Percentiles rank a stretch among this genome's conserved stretches.
Evolutionary conservation across 2,329 filamentous ascomycete species (phyloP).

Genomic region (Sarocladium oryzae): DNA sequence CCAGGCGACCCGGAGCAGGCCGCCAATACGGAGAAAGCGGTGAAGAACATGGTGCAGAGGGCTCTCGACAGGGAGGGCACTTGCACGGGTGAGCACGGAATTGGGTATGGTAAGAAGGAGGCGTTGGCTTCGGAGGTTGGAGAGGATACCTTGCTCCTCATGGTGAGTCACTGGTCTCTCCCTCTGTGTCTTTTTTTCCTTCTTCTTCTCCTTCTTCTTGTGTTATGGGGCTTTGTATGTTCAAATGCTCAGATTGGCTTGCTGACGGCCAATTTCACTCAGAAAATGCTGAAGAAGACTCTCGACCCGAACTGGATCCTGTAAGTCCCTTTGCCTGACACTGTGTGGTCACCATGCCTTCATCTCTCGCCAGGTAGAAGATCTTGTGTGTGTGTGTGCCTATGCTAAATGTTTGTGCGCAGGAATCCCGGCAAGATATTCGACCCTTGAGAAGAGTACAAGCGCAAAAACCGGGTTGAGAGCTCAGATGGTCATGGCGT

Average conservation of each 20-base stretch:
- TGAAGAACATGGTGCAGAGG: conserved; percentile 73
- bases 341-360: conserved; percentile 9
- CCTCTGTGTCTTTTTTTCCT: too few relatives aligned
- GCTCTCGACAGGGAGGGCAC: conserved; percentile 74
- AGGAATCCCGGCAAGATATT: conserved; percentile 14
- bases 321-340: too few relatives aligned
- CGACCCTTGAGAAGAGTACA: conserved; percentile 4
- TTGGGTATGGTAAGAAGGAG: conserved; percentile 72
- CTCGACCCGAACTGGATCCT: conserved; percentile 7
- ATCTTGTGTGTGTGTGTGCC: too few relatives aligned
- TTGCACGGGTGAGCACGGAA: conserved; percentile 69
- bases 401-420: conserved; percentile 31
- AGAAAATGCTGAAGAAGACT: conserved; percentile 8
- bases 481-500: too few relatives aligned
- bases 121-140: conserved; percentile 68
- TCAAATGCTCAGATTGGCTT: background rate
- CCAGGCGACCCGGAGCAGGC: conserved; percentile 56
- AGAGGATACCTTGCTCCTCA: conserved; percentile 64
- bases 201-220: too few relatives aligned
- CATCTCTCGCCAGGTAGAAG: too few relatives aligned
- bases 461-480: too few relatives aligned
- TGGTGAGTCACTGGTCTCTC: conserved; percentile 44
- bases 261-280: conserved; percentile 10
- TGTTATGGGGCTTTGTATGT: too few relatives aligned
- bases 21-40: conserved; percentile 63